Percentiles rank a stretch among this genome's conserved stretches.
Evolutionary conservation across 179 eudicot species (phyloP).

Genomic region (Camellia oleifera): DNA sequence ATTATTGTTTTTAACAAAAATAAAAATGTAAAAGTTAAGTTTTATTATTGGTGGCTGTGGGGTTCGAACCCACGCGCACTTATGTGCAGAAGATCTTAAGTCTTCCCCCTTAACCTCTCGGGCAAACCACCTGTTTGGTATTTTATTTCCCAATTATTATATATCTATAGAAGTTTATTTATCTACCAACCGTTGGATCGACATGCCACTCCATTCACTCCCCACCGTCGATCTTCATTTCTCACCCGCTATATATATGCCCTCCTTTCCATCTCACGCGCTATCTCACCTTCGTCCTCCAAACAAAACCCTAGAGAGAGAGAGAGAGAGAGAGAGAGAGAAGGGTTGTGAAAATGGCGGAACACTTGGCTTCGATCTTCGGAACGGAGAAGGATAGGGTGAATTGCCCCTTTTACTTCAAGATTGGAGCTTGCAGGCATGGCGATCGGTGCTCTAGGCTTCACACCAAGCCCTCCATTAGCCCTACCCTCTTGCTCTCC

Average conservation of each 20-base stretch:
- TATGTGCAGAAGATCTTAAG: constrained; percentile 97
- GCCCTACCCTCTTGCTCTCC: constrained; percentile 63
- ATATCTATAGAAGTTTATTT: too few relatives aligned
- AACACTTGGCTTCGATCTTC: constrained; percentile 72
- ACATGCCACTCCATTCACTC: not conserved
- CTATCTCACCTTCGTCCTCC: not conserved
- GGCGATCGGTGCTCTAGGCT: constrained; percentile 77
- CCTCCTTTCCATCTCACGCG: not conserved
- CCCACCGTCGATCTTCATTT: not conserved
- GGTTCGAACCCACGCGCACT: constrained; percentile 99
- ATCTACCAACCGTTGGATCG: not conserved
- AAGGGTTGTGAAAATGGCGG: constrained; percentile 44
- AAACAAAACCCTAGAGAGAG: not conserved
- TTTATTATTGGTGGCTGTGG: constrained; percentile 54
- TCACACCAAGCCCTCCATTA: constrained; percentile 68
- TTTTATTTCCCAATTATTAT: too few relatives aligned
- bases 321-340: not conserved
- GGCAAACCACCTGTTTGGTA: constrained; percentile 61
- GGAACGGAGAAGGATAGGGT: constrained; percentile 79
- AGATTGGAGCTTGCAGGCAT: constrained; percentile 79
- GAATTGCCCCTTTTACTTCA: constrained; percentile 82
- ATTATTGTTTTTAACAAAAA: too few relatives aligned
- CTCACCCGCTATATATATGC: too few relatives aligned
- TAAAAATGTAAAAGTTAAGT: too few relatives aligned
- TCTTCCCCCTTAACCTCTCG: constrained; percentile 99